Percentiles rank a stretch among this genome's conserved stretches.
These are phyloP conservation scores for Fonsecaea monophora DNA, from an alignment of 2,329 filamentous ascomycete genomes.

Conservation along the genomic window DNA sequence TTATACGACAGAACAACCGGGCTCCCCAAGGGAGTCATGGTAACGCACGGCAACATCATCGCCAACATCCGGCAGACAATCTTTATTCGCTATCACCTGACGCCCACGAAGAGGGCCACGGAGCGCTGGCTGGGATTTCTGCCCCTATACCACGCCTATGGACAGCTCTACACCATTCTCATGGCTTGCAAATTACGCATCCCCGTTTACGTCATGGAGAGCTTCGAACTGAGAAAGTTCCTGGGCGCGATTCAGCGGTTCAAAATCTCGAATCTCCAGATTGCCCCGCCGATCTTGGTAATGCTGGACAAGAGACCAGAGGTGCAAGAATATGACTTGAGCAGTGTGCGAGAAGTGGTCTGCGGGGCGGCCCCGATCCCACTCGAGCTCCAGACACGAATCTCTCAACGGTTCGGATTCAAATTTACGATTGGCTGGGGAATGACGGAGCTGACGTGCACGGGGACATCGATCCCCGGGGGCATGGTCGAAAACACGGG, in stretches of 20 bases:
- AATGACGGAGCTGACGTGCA: slow-evolving; percentile 62
- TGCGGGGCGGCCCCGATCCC: slow-evolving; percentile 65
- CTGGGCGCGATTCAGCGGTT: slow-evolving; percentile 60
- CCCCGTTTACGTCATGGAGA: slow-evolving; percentile 67
- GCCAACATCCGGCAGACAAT: slow-evolving; percentile 67
- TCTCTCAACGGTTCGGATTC: slow-evolving; percentile 57
- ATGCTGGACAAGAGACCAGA: slow-evolving; percentile 63
- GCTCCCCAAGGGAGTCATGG: slow-evolving; percentile 59
- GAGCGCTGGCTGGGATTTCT: slow-evolving; percentile 55
- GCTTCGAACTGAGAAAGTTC: slow-evolving; percentile 64
- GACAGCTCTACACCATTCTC: slow-evolving; percentile 57
- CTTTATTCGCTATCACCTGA: slow-evolving; percentile 66
- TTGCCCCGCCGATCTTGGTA: slow-evolving; percentile 67
- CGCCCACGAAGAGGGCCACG: slow-evolving; percentile 57
- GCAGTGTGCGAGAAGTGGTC: slow-evolving; percentile 60
- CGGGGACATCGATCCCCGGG: slow-evolving; percentile 44
- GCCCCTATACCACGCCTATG: slow-evolving; percentile 56
- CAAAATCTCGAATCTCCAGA: slow-evolving; percentile 62
- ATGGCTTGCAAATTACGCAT: slow-evolving; percentile 69
- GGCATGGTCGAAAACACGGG: slow-evolving; percentile 54
- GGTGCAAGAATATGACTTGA: slow-evolving; percentile 62
- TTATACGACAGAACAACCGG: slow-evolving; percentile 52
- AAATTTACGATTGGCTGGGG: slow-evolving; percentile 60
- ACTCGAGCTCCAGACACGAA: slow-evolving; percentile 60
- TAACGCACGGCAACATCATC: slow-evolving; percentile 58